A percentile compares a stretch with the other conserved stretches of the same genome.
These are phyloP conservation scores for Pyrenula massariospora DNA, from an alignment of 495 filamentous ascomycete genomes.

Conservation along the genomic window DNA sequence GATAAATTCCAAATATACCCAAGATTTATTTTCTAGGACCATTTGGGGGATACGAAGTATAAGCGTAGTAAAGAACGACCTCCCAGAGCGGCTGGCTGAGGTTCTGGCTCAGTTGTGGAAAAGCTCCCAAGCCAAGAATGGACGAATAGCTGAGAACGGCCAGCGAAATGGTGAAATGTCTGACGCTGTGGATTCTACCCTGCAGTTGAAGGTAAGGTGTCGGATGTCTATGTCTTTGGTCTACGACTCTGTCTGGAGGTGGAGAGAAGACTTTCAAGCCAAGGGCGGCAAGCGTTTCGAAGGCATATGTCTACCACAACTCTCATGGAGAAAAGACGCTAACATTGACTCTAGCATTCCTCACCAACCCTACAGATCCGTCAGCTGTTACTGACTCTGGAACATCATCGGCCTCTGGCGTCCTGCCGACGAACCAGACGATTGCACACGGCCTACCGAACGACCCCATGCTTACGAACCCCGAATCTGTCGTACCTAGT, in stretches of 20 bases:
- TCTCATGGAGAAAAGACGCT: slow-evolving; percentile 1
- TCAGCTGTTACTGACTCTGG: slow-evolving; percentile 66
- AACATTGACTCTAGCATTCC: slow-evolving; percentile 37
- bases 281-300: slow-evolving; percentile 33
- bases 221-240: slow-evolving; percentile 90
- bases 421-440: neutral
- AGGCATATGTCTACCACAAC: slow-evolving; percentile 4
- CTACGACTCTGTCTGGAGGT: slow-evolving; percentile 87
- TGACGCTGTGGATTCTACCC: slow-evolving; percentile 51
- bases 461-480: slow-evolving; percentile 19
- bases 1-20: slow-evolving; percentile 56
- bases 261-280: slow-evolving; percentile 77
- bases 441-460: slow-evolving; percentile 18
- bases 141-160: slow-evolving; percentile 8
- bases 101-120: slow-evolving; percentile 90
- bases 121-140: slow-evolving; percentile 11
- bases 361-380: slow-evolving; percentile 80
- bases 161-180: neutral
- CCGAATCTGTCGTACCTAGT: slow-evolving; percentile 31
- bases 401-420: slow-evolving; percentile 41
- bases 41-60: slow-evolving; percentile 67
- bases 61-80: slow-evolving; percentile 72
- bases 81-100: slow-evolving; percentile 75
- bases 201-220: slow-evolving; percentile 78
- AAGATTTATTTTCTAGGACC: slow-evolving; percentile 60